phyloP scores from a whole-genome alignment of 345 rosid genomes.

The Laguncularia racemosa region DNA sequence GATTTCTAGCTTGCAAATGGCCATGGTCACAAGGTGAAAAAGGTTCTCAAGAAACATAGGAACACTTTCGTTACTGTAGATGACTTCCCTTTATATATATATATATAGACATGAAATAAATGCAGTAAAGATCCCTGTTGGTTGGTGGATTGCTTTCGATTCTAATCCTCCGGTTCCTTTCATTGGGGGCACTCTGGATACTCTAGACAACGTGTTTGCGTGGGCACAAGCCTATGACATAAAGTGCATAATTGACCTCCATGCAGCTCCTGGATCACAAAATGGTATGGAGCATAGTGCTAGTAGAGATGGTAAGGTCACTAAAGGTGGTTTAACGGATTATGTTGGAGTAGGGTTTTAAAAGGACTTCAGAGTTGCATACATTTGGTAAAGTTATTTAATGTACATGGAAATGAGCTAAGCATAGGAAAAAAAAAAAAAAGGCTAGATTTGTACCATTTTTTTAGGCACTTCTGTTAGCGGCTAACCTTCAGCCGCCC shows the following conservation, averaged over 20 bases:
- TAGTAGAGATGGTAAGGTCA: constrained; percentile 52
- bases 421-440: too few relatives aligned
- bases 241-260: constrained; percentile 74
- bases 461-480: too few relatives aligned
- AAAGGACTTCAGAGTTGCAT: too few relatives aligned
- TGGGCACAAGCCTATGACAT: constrained; percentile 58
- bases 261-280: constrained; percentile 84
- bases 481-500: too few relatives aligned
- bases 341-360: too few relatives aligned
- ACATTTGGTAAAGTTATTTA: too few relatives aligned
- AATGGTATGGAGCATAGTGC: constrained; percentile 80
- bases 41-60: constrained; percentile 60
- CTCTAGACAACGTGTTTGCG: constrained; percentile 63
- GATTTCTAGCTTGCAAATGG: constrained; percentile 74
- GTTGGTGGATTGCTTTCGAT: constrained; percentile 83
- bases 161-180: constrained; percentile 67
- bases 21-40: constrained; percentile 46
- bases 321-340: too few relatives aligned
- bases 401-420: too few relatives aligned
- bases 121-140: constrained; percentile 65
- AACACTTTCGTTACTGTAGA: constrained; percentile 46
- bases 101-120: constrained; percentile 54
- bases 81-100: constrained; percentile 58
- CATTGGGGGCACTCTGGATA: constrained; percentile 53
- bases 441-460: too few relatives aligned